These are phyloP conservation scores for Mycosphaerelloides madeirae DNA, from an alignment of 2,329 filamentous ascomycete genomes.

Conservation along the genomic window DNA sequence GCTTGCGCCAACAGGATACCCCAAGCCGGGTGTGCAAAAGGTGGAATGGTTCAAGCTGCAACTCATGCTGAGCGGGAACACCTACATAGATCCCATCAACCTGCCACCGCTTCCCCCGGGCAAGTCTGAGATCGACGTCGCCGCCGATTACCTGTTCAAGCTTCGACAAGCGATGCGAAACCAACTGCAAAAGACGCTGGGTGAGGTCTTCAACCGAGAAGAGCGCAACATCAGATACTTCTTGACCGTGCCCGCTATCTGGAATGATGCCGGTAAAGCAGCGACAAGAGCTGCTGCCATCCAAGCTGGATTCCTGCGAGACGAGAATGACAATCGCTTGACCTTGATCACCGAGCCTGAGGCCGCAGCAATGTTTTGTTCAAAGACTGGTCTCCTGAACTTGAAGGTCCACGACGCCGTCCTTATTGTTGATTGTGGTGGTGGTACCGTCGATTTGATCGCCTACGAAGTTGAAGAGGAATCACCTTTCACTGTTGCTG, in stretches of 20 bases:
- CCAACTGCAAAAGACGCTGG: conserved; percentile 90
- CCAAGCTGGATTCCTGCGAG: conserved; percentile 90
- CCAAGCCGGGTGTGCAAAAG: conserved; percentile 96
- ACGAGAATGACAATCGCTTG: conserved; percentile 94
- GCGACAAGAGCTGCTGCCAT: conserved; percentile 93
- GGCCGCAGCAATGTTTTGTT: conserved; percentile 94
- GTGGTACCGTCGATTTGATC: conserved; percentile 97
- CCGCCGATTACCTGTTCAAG: conserved; percentile 99
- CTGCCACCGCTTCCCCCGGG: conserved; percentile 92
- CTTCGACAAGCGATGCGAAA: conserved; percentile 94
- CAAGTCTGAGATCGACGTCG: conserved; percentile 98
- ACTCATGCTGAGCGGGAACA: conserved; percentile 97
- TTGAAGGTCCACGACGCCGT: conserved; percentile 99
- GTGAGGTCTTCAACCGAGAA: conserved; percentile 96
- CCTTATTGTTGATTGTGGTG: conserved; percentile 95
- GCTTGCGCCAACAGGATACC: conserved; percentile 91
- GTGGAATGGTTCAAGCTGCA: conserved; percentile 99
- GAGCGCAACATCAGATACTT: conserved; percentile 98
- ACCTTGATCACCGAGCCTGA: conserved; percentile 95
- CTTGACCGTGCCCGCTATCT: conserved; percentile 96
- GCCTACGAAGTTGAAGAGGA: conserved; percentile 98
- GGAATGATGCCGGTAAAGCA: conserved; percentile 98
- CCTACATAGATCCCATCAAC: conserved; percentile 98
- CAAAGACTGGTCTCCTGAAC: conserved; percentile 91
- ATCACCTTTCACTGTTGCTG: conserved; percentile 91